Base-by-base conservation (phyloP, 2,329 filamentous ascomycete species). In the Fulvia fulva region DNA sequence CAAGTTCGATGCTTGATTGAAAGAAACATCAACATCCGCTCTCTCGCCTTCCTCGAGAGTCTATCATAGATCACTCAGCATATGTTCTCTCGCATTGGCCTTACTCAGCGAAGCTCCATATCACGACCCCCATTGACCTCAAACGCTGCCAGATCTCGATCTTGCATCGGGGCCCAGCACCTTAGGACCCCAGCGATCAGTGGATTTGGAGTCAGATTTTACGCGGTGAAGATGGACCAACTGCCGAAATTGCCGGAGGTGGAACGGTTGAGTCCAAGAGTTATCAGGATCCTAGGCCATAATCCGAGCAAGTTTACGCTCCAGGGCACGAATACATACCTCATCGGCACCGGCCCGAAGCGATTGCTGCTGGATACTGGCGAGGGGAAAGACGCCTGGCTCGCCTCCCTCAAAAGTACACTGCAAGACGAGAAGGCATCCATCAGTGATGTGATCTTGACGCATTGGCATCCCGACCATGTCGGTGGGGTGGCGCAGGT, bases 381-480 rank as follows among this genome's bases (percentile, higher is more conserved):
- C 51, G 88, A 96, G 74, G 94, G 93, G 49, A 83, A 80, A 58
- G 83, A 86, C 1, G 80, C 83, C 32, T 99, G 93, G 93, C 80
- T 85, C 44, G 73, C 80, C 0, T 81, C 83, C 0, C 75, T 99
- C 34, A 82, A 83, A 63, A 75, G 79, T 3, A 83, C 87, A 0
- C 80, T 97, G 2, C 73, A 78, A 6, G 76, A 84, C 23, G 89
- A 96, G 71, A 81, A 86, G 23, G 87, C 88, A 21, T 82, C 79
- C 0, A 78, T 97, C 23, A 79, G 84, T n/a, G 77, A 80, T 19
- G 86, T 87, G 0, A 79, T 99, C 22, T 79, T 99, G 51, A 95
- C 92, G 0, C 94, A 99, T 73, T 96, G 92, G 91, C 94, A 99
- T 71, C 83, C 78, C 44, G 94, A 99, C 70, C 94, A 99, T 70